Evolutionary conservation across 1,139 yeast species (phyloP), one percentile per base, ranked within the genome.

Genomic region (Diutina sp.): DNA sequence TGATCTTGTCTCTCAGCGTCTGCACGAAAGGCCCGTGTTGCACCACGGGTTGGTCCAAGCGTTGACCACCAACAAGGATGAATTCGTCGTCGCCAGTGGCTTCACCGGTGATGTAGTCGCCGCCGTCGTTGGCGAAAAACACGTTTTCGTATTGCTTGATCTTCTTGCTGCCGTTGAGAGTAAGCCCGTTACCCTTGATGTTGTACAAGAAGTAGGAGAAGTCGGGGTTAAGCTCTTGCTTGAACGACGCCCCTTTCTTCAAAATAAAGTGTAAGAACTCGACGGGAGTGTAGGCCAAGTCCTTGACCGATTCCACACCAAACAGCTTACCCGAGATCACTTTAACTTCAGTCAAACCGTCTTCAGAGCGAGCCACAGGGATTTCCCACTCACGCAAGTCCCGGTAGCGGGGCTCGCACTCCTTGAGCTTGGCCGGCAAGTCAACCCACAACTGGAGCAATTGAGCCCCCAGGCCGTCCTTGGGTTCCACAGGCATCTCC

Each of bases 371-470:
- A 28, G 79, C 75, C 57, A 67, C 70, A 4, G 96, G 96, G 55
- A 88, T 83, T 64, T 90, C 96, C 64, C 76, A 75, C 12, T 79
- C 79, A 65, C 82, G 79, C 66, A 90, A 77, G 67, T 90, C 95
- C 64, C 96, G 79, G 72, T 90, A 90, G 58, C 95, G 74, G 54
- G 97, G 97, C 55, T 79, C 81, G 58, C 82, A 73, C 59, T 83
- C 77, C 67, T 89, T 89, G 66, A 86, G 72, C 4, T 80, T 72
- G 57, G 76, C 79, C 6, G 97, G 97, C 60, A 90, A 76, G 66
- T 90, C 96, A 55, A 90, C 96, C 97, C 97, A 90, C 56, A 91
- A 72, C 69, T 90, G 97, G 76, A 90, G 75, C 56, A 96, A 97
- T 50, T 74, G 79, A 46, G 84, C 82, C 1, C 79, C 72, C 25